Base-by-base conservation (phyloP, 495 filamentous ascomycete genomes). In the Daldinia caldariorum region DNA sequence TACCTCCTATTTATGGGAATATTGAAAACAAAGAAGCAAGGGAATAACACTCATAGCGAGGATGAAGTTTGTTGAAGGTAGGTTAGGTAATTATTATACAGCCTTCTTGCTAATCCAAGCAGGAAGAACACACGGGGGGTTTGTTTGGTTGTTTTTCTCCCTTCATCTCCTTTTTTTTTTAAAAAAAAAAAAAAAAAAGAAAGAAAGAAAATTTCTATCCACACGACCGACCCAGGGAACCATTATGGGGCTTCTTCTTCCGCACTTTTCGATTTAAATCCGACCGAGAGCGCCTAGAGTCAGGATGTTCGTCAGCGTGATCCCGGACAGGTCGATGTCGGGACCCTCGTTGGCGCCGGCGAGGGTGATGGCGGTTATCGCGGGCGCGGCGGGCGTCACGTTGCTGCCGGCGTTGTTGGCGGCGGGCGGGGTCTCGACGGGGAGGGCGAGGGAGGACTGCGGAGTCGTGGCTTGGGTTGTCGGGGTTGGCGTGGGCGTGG, bases 301-400 rank as follows among this genome's bases (percentile, higher is more conserved):
- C 26, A 82, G 51, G 18, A 66, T 70, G 13, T 71, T 79, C 26
- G 60, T 67, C 0, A 82, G 69, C 29, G 70, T 41, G 26, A 80
- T 58, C 0, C 74, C 75, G 63, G 50, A 73, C 41, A 82, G 72
- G 45, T 82, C 56, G 29, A 82, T 71, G 35, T 67, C 61, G 4
- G 70, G 67, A 1, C 71, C 62, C 43, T 72, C 39, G 61, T 68
- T 70, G 13, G 47, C 67, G 53, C 69, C 62, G 54, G 35, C 37
- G 26, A 76, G 67, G 4, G 66, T 38, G 43, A 10, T 64, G 16
- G 58, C 76, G 32, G 71, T 69, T 16, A 72, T 70, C 10, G 67
- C 59, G 9, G 72, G 55, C 14, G 64, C 41, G 6, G 66, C 53
- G 31, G 53, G 31, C 14, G 29, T 7, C 71, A 16, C 9, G 61